Evolutionary conservation across 164 flowering plant genomes (phyloP).

Genomic region (Sedum album): DNA sequence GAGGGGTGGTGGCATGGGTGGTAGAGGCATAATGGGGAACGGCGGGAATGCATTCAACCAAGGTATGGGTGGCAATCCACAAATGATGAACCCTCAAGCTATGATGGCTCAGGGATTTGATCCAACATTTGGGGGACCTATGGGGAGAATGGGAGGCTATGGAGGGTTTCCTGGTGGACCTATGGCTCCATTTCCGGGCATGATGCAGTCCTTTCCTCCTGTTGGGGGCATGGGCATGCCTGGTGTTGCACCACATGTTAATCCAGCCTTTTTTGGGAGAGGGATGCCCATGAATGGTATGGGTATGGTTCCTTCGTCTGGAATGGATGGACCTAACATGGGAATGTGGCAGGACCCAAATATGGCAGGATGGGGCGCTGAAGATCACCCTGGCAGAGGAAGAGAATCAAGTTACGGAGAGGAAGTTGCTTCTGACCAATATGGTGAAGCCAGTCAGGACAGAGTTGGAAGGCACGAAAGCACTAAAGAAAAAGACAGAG

Average conservation of each 20-base stretch:
- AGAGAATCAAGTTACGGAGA: constrained; percentile 36
- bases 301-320: constrained; percentile 74
- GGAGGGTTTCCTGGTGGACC: constrained; percentile 73
- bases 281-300: constrained; percentile 75
- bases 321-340: background rate
- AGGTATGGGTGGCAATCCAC: constrained; percentile 53
- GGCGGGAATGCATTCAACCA: constrained; percentile 67
- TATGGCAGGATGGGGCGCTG: background rate
- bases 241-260: too few relatives aligned
- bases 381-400: background rate
- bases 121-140: constrained; percentile 64
- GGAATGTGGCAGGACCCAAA: background rate
- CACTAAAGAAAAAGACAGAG: constrained; percentile 37
- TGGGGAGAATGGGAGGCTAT: constrained; percentile 75
- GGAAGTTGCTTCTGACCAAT: constrained; percentile 80
- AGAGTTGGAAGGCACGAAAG: constrained; percentile 48
- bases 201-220: constrained; percentile 58
- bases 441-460: constrained; percentile 74
- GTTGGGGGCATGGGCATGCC: too few relatives aligned
- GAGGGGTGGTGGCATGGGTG: constrained; percentile 23
- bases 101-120: constrained; percentile 95
- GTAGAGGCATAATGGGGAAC: constrained; percentile 60
- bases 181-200: constrained; percentile 57
- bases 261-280: constrained; percentile 15
- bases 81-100: constrained; percentile 60